These are phyloP conservation scores for Jaminaea rosea DNA, from an alignment of 1,284 basidiomycete species.

Conservation along the genomic window DNA sequence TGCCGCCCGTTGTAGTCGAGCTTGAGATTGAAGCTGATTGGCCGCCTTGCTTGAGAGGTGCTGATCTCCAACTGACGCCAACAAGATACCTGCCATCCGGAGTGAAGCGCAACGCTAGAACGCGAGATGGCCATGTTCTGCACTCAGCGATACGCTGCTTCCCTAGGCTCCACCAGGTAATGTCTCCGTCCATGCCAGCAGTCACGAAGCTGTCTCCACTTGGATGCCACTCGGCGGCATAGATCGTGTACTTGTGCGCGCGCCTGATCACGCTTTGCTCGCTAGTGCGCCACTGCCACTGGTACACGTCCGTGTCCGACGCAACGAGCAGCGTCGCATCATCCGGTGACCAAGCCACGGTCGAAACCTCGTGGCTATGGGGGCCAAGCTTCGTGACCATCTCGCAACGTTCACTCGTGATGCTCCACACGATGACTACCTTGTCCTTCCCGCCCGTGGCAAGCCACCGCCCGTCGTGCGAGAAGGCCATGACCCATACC, in stretches of 20 bases:
- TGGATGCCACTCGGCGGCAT: slow-evolving; percentile 76
- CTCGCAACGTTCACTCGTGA: slow-evolving; percentile 14
- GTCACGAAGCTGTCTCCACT: slow-evolving; percentile 84
- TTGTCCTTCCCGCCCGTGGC: slow-evolving; percentile 82
- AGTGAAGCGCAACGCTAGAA: slow-evolving; percentile 77
- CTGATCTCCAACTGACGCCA: slow-evolving; percentile 54
- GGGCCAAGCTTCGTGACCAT: slow-evolving; percentile 20
- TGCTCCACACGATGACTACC: slow-evolving; percentile 70
- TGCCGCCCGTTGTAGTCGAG: too few species aligned
- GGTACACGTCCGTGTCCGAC: slow-evolving; percentile 24
- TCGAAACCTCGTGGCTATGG: slow-evolving; percentile 22
- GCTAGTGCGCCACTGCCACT: slow-evolving; percentile 20
- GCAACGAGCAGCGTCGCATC: slow-evolving; percentile 24
- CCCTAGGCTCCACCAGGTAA: slow-evolving; percentile 64
- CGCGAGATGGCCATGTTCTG: slow-evolving; percentile 59
- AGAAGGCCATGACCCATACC: slow-evolving; percentile 93
- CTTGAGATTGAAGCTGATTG: neutral
- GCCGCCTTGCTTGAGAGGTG: neutral
- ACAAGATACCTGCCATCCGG: slow-evolving; percentile 76
- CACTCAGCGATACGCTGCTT: too few species aligned
- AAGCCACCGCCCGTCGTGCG: slow-evolving; percentile 71
- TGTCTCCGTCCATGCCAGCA: slow-evolving; percentile 75
- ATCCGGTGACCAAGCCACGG: slow-evolving; percentile 53
- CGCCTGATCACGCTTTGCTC: slow-evolving; percentile 44
- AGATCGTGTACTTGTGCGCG: slow-evolving; percentile 75